Conservation (phyloP, 1,284 basidiomycete genomes). For the Neonothopanus nambi region DNA sequence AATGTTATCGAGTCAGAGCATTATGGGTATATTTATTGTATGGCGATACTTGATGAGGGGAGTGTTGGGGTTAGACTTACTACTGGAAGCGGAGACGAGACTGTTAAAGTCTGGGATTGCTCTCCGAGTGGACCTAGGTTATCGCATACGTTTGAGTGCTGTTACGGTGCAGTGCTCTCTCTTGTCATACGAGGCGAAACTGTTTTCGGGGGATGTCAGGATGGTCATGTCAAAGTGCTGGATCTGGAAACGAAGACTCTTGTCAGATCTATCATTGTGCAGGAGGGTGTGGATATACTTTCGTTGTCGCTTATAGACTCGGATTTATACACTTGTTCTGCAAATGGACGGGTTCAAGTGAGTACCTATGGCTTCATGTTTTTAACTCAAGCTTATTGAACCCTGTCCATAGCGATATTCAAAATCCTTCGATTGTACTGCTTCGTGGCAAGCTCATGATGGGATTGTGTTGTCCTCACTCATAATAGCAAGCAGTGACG, state of each 20-base stretch:
- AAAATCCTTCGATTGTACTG: constrained; percentile 79
- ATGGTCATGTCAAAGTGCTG: constrained; percentile 89
- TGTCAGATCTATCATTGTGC: constrained; percentile 83
- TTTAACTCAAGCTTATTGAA: constrained; percentile 2
- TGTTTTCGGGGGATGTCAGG: constrained; percentile 91
- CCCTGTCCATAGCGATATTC: constrained; percentile 64
- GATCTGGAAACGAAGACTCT: constrained; percentile 88
- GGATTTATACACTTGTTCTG: constrained; percentile 83
- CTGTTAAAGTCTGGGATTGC: constrained; percentile 88
- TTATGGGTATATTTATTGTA: constrained; percentile 92
- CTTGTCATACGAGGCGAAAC: constrained; percentile 78
- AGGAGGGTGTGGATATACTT: constrained; percentile 81
- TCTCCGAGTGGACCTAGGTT: constrained; percentile 44
- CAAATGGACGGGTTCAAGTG: constrained; percentile 80
- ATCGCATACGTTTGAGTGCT: constrained; percentile 63
- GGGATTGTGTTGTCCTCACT: constrained; percentile 83
- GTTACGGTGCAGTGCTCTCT: constrained; percentile 76
- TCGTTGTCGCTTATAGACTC: constrained; percentile 74
- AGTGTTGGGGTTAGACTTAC: constrained; percentile 58
- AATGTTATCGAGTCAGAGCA: constrained; percentile 88
- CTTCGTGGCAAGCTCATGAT: constrained; percentile 78
- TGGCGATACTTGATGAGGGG: constrained; percentile 55
- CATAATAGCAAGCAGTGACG: constrained; percentile 41
- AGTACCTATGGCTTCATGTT: constrained; percentile 13
- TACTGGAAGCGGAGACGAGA: constrained; percentile 88